These are phyloP conservation scores for Desmodesmus armatus DNA, from an alignment of 139 green algal genomes.

Conservation along the genomic window DNA sequence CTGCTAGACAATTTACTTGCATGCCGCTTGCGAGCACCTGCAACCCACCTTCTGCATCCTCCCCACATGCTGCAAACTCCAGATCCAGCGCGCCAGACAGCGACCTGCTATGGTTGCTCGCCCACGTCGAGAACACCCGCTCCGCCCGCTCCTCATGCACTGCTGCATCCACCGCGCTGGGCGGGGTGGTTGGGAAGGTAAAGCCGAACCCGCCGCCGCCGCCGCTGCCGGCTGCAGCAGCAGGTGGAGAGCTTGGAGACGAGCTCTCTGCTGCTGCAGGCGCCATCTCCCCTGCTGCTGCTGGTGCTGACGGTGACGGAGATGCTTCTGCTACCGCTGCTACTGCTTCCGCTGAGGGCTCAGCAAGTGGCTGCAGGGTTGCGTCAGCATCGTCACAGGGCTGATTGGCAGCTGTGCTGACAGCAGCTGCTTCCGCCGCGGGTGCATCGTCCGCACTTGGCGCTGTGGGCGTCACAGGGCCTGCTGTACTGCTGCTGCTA, in stretches of 20 bases:
- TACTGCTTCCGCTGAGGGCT: background rate
- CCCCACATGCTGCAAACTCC: background rate
- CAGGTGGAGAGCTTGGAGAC: background rate
- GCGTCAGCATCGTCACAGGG: background rate
- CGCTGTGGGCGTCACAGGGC: background rate
- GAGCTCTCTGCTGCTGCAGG: conserved; percentile 3
- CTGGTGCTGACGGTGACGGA: background rate
- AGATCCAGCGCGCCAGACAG: too few species aligned
- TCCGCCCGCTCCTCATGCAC: conserved; percentile 44
- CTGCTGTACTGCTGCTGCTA: conserved; percentile 3
- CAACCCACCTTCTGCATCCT: conserved; percentile 36
- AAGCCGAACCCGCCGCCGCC: conserved; percentile 48
- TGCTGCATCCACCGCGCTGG: conserved; percentile 15
- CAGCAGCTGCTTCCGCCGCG: background rate
- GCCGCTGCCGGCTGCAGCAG: conserved; percentile 14
- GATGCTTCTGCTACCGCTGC: too few species aligned
- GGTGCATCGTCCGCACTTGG: background rate
- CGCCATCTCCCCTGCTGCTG: background rate
- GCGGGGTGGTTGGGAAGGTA: conserved; percentile 62
- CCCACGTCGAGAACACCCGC: conserved; percentile 60
- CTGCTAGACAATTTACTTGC: background rate
- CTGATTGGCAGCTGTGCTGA: background rate
- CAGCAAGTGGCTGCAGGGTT: background rate
- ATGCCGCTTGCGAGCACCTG: background rate
- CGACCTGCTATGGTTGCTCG: conserved; percentile 56